These are phyloP conservation scores for Globisporangium radiosum DNA, from an alignment of 352 stramenopile genomes.

Conservation along the genomic window DNA sequence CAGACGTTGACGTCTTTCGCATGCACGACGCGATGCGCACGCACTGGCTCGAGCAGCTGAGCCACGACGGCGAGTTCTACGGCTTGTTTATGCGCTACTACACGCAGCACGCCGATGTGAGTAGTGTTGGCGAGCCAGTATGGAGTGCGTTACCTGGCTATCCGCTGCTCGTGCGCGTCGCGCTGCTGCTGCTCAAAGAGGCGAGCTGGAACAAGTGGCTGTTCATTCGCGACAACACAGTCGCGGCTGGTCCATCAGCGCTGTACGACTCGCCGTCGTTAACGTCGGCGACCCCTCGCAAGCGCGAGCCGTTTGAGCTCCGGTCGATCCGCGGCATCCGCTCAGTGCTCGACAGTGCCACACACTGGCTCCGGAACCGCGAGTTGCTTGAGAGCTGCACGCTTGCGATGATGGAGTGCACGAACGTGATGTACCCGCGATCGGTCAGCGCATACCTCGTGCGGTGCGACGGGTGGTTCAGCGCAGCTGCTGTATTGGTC, in stretches of 20 bases:
- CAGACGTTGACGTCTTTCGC: constrained; percentile 53
- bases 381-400: constrained; percentile 60
- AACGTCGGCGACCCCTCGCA: constrained; percentile 17
- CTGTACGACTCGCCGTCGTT: constrained; percentile 10
- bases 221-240: constrained; percentile 40
- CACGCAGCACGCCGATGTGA: constrained; percentile 38
- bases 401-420: constrained; percentile 66
- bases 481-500: constrained; percentile 19
- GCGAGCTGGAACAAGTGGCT: constrained; percentile 60
- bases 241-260: constrained; percentile 19
- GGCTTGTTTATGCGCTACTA: constrained; percentile 62
- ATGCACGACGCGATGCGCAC: constrained; percentile 31
- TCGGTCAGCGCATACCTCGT: constrained; percentile 56
- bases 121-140: constrained; percentile 25
- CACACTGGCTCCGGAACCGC: constrained; percentile 49
- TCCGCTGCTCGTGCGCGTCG: constrained; percentile 43
- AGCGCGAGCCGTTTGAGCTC: constrained; percentile 39
- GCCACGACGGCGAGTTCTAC: constrained; percentile 68
- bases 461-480: constrained; percentile 69
- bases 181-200: constrained; percentile 61
- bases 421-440: constrained; percentile 56
- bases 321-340: constrained; percentile 37
- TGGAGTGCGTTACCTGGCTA: constrained; percentile 61
- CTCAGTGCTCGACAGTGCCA: constrained; percentile 49
- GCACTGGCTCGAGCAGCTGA: constrained; percentile 48